Evolutionary conservation across 805 yeast species (phyloP), one percentile per base, ranked within the genome.

Genomic region (Candida nonsorbophila): DNA sequence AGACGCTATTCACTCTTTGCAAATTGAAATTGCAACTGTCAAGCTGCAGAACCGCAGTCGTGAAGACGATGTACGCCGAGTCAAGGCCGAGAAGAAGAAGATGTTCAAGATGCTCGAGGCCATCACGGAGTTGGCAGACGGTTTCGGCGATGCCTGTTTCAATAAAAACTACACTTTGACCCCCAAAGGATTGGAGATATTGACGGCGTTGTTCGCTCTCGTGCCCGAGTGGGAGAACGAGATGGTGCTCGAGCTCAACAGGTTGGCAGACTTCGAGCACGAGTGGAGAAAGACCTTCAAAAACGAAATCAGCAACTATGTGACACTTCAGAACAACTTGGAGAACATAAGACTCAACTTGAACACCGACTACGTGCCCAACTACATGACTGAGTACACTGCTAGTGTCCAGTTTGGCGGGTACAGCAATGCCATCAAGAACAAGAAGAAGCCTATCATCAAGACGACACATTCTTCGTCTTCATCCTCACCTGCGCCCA

Each of bases 341-440:
- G 68, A 63, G 24, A 32, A 40, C 11, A 44, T 50, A n/a, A 55
- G 50, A 20, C 34, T 36, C 6, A 42, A 40, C 14, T 32, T 22
- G 3, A 56, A 58, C 29, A 37, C 41, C 2, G 32, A 29, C 13
- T 62, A 63, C 34, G 53, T 53, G 26, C 62, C 67, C 2, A 40
- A 41, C 6, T 48, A 42, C 28, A 28, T 57, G 29, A 50, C 53
- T 6, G 69, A 63, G 32, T 45, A 53, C 32, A 57, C 51, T 30
- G 67, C 67, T 4, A 52, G 63, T 23, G 41, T 60, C 25, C 58
- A 54, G 19, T 63, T 61, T 46, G 69, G 67, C 1, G 68, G 69
- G 5, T 45, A 38, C 28, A 37, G 39, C 24, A 55, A 53, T 34
- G 61, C 61, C n/a, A n/a, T n/a, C n/a, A n/a, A n/a, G n/a, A n/a